Conservation (phyloP, 2,329 filamentous ascomycete species). For the Iodosphaeria phyllophila region DNA sequence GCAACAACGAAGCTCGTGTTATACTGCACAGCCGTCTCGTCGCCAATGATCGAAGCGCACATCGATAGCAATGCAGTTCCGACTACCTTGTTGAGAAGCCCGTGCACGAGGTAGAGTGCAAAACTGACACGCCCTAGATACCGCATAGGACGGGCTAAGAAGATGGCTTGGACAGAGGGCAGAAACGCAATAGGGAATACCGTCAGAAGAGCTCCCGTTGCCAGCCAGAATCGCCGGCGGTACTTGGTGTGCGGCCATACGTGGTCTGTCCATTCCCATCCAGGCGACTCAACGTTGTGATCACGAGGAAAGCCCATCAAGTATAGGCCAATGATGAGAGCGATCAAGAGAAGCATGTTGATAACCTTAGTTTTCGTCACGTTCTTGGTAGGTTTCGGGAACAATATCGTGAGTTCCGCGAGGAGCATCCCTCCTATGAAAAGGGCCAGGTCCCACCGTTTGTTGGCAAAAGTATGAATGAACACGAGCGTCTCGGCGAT, state of each 20-base stretch:
- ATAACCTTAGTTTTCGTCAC: slow-evolving; percentile 4
- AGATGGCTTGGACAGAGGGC: no score
- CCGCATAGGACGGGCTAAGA: slow-evolving; percentile 12
- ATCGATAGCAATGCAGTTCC: slow-evolving; percentile 1
- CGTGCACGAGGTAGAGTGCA: slow-evolving; percentile 36
- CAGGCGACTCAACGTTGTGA: no score
- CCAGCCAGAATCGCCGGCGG: slow-evolving; percentile 20
- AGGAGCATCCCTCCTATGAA: slow-evolving; percentile 26
- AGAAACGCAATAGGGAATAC: slow-evolving; percentile 21
- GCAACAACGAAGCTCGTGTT: not conserved
- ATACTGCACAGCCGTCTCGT: not conserved
- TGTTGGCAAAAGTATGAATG: slow-evolving; percentile 15
- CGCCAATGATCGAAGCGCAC: slow-evolving; percentile 5
- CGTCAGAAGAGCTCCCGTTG: slow-evolving; percentile 13
- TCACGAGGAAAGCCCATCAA: slow-evolving; percentile 22
- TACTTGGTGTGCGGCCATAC: slow-evolving; percentile 13
- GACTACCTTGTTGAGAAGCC: slow-evolving; percentile 8
- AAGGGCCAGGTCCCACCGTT: slow-evolving; percentile 23
- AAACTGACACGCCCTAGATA: slow-evolving; percentile 35
- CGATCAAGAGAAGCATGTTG: slow-evolving; percentile 7
- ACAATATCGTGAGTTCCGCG: slow-evolving; percentile 24
- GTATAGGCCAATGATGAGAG: slow-evolving; percentile 14
- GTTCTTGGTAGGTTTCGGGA: no score
- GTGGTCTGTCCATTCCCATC: slow-evolving; percentile 14
- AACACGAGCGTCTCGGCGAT: slow-evolving; percentile 8